A percentile compares a stretch with the other conserved stretches of the same genome.
Conservation (phyloP, 2,329 filamentous ascomycete genomes). For the Xylaria arbuscula region DNA sequence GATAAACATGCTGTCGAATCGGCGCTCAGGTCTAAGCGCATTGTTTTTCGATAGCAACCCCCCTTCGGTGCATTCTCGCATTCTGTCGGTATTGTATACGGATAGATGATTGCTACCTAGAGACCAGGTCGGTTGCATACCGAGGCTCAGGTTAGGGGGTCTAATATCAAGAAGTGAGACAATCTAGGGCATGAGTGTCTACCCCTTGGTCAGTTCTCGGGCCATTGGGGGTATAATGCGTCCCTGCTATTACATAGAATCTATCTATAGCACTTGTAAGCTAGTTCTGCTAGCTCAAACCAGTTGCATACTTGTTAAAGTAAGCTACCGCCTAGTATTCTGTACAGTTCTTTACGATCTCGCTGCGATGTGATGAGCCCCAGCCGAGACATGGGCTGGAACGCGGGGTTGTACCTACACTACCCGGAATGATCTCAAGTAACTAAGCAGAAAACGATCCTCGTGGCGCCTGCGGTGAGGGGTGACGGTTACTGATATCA, state of each 20-base stretch:
- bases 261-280: constrained; percentile 7
- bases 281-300: neutral
- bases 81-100: constrained; percentile 42
- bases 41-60: constrained; percentile 24
- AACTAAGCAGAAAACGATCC: neutral
- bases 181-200: constrained; percentile 13
- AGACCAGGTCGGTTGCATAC: constrained; percentile 3
- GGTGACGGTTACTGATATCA: neutral
- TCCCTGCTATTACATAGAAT: constrained; percentile 4
- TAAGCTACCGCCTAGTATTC: constrained; percentile 16
- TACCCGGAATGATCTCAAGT: neutral
- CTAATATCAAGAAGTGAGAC: neutral
- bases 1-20: constrained; percentile 31
- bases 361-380: neutral
- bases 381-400: constrained; percentile 2
- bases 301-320: constrained; percentile 15
- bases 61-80: constrained; percentile 48
- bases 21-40: constrained; percentile 7
- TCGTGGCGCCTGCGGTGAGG: constrained; percentile 4
- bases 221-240: constrained; percentile 4
- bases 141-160: constrained; percentile 13
- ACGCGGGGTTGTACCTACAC: constrained; percentile 28
- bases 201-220: neutral
- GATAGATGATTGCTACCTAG: constrained; percentile 26
- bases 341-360: constrained; percentile 1